Evolutionary conservation across 768 basidiomycete genomes (phyloP).

Genomic region (Suillus fuscotomentosus): DNA sequence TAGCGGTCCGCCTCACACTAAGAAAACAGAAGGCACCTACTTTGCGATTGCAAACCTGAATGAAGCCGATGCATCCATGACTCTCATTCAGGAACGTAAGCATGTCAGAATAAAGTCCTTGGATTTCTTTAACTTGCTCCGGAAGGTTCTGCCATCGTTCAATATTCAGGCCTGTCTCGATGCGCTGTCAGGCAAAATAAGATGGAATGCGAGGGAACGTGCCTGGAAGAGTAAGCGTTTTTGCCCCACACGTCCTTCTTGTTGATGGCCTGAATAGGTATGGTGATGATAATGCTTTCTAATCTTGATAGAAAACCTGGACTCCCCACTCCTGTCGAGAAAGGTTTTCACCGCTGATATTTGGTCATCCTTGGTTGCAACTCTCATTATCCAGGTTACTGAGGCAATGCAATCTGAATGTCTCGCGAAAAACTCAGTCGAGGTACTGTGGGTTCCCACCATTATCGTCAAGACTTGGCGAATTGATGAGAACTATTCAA

Average conservation of each 20-base stretch:
- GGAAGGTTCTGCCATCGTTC: constrained; percentile 50
- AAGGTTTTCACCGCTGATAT: constrained; percentile 47
- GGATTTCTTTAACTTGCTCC: constrained; percentile 36
- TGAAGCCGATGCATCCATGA: constrained; percentile 61
- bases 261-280: constrained; percentile 63
- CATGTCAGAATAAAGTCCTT: constrained; percentile 52
- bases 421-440: constrained; percentile 61
- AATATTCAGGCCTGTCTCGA: constrained; percentile 48
- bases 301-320: constrained; percentile 35
- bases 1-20: constrained; percentile 9
- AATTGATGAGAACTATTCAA: constrained; percentile 23
- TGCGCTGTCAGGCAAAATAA: constrained; percentile 18
- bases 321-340: constrained; percentile 30
- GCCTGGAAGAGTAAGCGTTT: constrained; percentile 63
- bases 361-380: constrained; percentile 44
- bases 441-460: constrained; percentile 50
- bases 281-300: constrained; percentile 50
- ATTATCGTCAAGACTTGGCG: constrained; percentile 20
- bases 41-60: constrained; percentile 60
- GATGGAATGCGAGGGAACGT: constrained; percentile 27
- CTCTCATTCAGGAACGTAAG: constrained; percentile 58
- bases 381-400: constrained; percentile 59
- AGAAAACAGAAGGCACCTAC: constrained; percentile 34
- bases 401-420: constrained; percentile 53
- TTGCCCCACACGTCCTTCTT: constrained; percentile 58